Evolutionary conservation across 1,284 basidiomycete species (phyloP), one percentile per base, ranked within the genome.

Genomic region (Melampsora larici-populina): DNA sequence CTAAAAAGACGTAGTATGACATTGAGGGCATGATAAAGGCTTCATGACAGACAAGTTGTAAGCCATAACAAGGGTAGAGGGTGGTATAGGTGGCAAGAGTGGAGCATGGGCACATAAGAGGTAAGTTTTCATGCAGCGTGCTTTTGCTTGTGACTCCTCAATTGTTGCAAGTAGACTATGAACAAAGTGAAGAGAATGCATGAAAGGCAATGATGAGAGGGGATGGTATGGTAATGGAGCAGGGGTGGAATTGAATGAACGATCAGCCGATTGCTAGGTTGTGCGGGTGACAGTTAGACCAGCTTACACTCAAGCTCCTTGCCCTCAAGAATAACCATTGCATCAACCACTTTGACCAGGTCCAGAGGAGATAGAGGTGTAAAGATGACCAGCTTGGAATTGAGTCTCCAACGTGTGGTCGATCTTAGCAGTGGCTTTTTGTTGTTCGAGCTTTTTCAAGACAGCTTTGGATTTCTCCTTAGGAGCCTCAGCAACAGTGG

Each of bases 271-370:
- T 43, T 7, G 40, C 7, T 43, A 43, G 40, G 15, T 58, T 58
- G 55, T 58, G 15, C 6, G 15, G 26, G 55, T 24, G 55, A 58
- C 6, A 43, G 17, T 18, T 8, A 13, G 18, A 13, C 43, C 26
- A n/a, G 68, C 68, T 69, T 21, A 78, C 75, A 78, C 88, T 97
- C 94, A 79, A 97, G 90, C 86, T 97, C 94, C 87, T 93, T 93
- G 84, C 94, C 94, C 88, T 97, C 94, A 77, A 97, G 89, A 81
- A 97, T 88, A 96, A 77, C 94, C 94, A 85, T 97, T 95, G 79
- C 91, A 90, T 81, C 94, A 92, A 66, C 94, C 94, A 77, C 90
- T 92, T 86, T 97, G 94, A 65, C 94, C 94, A 79, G 94, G 94
- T 85, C 94, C 90, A 85, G 92, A 94, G 79, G 92, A 89, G 85